A percentile compares a stretch with the other conserved stretches of the same genome.
Evolutionary conservation across 805 yeast species (phyloP).

Genomic region (Tanozyma kutaoensis): DNA sequence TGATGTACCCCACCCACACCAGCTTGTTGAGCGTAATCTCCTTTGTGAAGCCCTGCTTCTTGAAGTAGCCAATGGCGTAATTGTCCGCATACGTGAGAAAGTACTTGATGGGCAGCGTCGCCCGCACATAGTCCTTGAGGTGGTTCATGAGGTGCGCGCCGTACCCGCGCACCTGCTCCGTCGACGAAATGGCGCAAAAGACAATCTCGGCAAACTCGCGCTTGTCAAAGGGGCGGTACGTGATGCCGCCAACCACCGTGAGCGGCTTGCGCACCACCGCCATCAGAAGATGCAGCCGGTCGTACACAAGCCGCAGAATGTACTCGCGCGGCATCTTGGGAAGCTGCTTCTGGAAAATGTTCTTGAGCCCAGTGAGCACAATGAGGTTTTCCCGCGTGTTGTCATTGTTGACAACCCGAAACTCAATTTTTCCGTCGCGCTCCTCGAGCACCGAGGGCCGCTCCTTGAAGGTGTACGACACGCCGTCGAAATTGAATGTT

Average conservation of each 20-base stretch:
- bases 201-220: conserved; percentile 96
- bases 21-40: conserved; percentile 77
- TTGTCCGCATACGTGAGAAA: conserved; percentile 96
- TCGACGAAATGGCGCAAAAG: conserved; percentile 93
- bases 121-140: conserved; percentile 85
- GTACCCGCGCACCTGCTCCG: conserved; percentile 96
- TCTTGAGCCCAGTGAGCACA: conserved; percentile 88
- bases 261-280: conserved; percentile 91
- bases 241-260: conserved; percentile 96
- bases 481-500: conserved; percentile 62
- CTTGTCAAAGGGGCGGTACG: conserved; percentile 85
- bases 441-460: conserved; percentile 93
- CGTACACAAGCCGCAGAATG: conserved; percentile 88
- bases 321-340: conserved; percentile 99
- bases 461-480: conserved; percentile 71
- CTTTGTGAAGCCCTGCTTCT: conserved; percentile 95
- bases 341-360: conserved; percentile 90
- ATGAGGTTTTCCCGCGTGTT: conserved; percentile 77
- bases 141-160: conserved; percentile 99
- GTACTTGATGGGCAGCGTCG: conserved; percentile 74
- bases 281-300: conserved; percentile 86
- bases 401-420: conserved; percentile 93
- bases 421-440: conserved; percentile 83
- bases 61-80: conserved; percentile 97
- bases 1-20: conserved; percentile 97